These are phyloP conservation scores for Coemansia aciculifera DNA, from an alignment of 192 early-diverging fungal genomes.

Conservation along the genomic window DNA sequence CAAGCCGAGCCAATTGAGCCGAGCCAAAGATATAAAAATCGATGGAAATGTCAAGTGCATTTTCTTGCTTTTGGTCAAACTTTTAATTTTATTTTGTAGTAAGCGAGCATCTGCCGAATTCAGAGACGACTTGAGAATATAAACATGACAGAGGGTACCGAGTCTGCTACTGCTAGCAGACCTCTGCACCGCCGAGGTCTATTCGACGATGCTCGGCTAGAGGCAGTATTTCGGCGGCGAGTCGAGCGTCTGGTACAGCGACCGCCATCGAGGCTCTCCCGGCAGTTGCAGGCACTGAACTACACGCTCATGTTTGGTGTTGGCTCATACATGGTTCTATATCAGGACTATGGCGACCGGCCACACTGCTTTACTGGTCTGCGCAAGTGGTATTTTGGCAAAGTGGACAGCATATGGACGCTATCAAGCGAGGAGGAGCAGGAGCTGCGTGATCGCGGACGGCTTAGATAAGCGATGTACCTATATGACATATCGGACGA, in stretches of 20 bases:
- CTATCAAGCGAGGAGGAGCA: conserved; percentile 49
- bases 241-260: conserved; percentile 37
- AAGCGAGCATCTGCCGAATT: neutral
- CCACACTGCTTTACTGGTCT: conserved; percentile 46
- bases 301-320: conserved; percentile 49
- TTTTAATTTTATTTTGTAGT: neutral
- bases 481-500: no score
- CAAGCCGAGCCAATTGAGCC: neutral
- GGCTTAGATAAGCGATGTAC: conserved; percentile 15
- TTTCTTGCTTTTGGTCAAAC: neutral
- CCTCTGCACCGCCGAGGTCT: conserved; percentile 44
- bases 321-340: conserved; percentile 46
- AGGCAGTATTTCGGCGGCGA: conserved; percentile 44
- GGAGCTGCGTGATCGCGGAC: conserved; percentile 50
- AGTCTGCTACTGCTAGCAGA: conserved; percentile 12
- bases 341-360: conserved; percentile 44
- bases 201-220: conserved; percentile 38
- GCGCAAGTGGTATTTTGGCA: conserved; percentile 49
- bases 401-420: conserved; percentile 41
- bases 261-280: conserved; percentile 43
- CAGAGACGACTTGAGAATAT: neutral
- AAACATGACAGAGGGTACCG: neutral
- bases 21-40: neutral
- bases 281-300: conserved; percentile 42
- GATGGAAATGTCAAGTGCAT: neutral